Evolutionary conservation across 257 asterid genomes (phyloP).

Genomic region (Nicotiana knightiana): DNA sequence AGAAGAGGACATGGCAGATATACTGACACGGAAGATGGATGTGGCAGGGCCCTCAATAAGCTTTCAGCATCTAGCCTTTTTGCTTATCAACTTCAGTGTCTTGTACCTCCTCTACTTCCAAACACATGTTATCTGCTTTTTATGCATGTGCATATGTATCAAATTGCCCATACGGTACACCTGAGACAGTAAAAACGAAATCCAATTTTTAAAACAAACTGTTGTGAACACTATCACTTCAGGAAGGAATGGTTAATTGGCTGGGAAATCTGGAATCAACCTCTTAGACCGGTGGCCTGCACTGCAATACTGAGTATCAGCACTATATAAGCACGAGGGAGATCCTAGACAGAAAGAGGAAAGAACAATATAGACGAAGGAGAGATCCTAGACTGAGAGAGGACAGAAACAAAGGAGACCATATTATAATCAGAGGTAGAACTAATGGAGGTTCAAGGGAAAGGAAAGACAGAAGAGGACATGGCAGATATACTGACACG

Average conservation of each 20-base stretch:
- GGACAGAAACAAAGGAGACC: background rate
- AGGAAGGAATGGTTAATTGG: background rate
- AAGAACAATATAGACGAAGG: background rate
- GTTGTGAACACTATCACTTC: slow-evolving; percentile 5
- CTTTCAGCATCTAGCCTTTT: background rate
- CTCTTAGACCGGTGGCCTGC: background rate
- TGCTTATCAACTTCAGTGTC: background rate
- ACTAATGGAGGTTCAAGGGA: background rate
- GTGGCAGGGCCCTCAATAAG: background rate
- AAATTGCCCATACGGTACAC: background rate
- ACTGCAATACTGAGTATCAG: background rate
- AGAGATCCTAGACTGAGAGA: background rate
- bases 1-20: background rate
- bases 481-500: background rate
- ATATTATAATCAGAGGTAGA: background rate
- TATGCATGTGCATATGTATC: background rate
- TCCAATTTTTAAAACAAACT: background rate
- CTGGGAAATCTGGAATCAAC: background rate
- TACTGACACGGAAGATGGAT: background rate
- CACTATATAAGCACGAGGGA: background rate
- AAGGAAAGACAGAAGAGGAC: background rate
- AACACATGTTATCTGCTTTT: background rate
- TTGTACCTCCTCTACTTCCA: background rate
- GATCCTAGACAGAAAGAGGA: background rate
- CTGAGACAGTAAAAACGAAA: background rate